These are phyloP conservation scores for Zoysia pacifica DNA, from an alignment of 176 grass and related monocot genomes.

Conservation along the genomic window DNA sequence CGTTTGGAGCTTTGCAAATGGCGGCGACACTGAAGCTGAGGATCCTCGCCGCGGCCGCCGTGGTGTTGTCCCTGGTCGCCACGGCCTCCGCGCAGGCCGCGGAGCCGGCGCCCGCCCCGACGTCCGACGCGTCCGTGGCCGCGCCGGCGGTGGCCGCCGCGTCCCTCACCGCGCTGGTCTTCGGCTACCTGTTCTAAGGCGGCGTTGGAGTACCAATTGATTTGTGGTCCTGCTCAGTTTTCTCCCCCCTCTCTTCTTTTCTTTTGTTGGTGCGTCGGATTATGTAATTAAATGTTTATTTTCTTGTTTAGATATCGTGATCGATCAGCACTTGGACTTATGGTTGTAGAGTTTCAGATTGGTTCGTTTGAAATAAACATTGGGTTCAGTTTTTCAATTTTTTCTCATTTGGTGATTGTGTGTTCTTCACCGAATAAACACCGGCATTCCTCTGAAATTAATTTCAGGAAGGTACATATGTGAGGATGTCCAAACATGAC, in stretches of 20 bases:
- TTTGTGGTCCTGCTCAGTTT: neutral
- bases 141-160: slow-evolving; percentile 38
- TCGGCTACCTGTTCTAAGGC: slow-evolving; percentile 47
- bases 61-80: slow-evolving; percentile 25
- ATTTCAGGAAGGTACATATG: neutral
- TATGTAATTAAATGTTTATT: slow-evolving; percentile 3
- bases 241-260: neutral
- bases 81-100: slow-evolving; percentile 34
- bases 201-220: neutral
- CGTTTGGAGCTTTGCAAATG: slow-evolving; percentile 7
- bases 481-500: too few relatives aligned
- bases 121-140: slow-evolving; percentile 33
- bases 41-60: slow-evolving; percentile 23
- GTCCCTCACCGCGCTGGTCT: slow-evolving; percentile 41
- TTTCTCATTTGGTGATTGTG: too few relatives aligned
- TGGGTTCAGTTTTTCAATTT: neutral
- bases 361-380: neutral
- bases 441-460: neutral
- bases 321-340: neutral
- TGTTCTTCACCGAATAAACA: neutral
- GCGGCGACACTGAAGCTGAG: slow-evolving; percentile 46
- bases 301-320: neutral
- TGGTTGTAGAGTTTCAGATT: neutral
- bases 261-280: neutral
- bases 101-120: slow-evolving; percentile 38